Percentiles rank a stretch among this genome's conserved stretches.
phyloP scores from a whole-genome alignment of 179 eudicot species.

The Carnegiea gigantea region DNA sequence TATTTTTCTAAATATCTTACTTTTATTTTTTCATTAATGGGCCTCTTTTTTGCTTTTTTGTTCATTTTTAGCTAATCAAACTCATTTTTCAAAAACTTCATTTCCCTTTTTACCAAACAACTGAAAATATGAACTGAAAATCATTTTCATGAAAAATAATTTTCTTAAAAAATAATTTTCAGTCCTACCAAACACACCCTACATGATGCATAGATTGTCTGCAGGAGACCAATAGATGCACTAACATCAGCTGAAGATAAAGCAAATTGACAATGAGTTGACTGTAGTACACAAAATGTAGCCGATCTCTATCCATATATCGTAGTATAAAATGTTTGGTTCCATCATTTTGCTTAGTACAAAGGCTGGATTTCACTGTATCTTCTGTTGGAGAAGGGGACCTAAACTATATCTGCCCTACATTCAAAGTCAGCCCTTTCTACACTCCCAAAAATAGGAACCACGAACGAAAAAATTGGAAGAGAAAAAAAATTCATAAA shows the following conservation, averaged over 20 bases:
- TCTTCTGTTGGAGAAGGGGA: conserved; percentile 20
- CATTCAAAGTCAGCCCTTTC: conserved; percentile 28
- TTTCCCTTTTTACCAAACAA: no score
- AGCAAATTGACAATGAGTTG: background rate
- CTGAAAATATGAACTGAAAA: no score
- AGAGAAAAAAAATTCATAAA: conserved; percentile 10
- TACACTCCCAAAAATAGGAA: conserved; percentile 17
- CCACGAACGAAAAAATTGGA: conserved; percentile 16
- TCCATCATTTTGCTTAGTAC: conserved; percentile 14
- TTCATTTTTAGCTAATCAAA: no score
- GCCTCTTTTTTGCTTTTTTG: no score
- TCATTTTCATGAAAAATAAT: no score
- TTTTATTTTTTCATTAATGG: no score
- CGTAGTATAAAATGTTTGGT: conserved; percentile 9
- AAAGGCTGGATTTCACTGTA: conserved; percentile 14
- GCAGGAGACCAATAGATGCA: background rate
- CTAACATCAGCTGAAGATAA: background rate
- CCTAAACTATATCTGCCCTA: conserved; percentile 25
- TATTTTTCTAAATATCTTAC: no score
- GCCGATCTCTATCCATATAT: conserved; percentile 19
- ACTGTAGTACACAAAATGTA: background rate
- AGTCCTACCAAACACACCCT: no score
- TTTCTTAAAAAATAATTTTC: no score
- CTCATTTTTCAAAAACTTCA: no score
- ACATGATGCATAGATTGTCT: no score